Base-by-base conservation (phyloP, 148 eudicot species). In the Camellia japonica region DNA sequence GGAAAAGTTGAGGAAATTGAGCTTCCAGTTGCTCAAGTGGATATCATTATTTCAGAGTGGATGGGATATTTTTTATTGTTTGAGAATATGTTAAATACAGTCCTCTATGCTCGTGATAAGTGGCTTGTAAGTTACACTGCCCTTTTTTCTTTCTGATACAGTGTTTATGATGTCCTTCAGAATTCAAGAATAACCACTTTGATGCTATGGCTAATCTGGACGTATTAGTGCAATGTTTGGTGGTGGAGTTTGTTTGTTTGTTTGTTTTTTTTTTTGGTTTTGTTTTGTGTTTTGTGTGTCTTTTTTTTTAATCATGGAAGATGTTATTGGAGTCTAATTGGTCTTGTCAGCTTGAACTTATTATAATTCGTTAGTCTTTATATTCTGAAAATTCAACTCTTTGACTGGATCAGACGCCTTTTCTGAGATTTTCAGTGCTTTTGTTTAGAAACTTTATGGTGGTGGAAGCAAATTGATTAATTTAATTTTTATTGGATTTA, bases 21-120 rank as follows among this genome's bases (percentile, higher is more conserved):
- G 78, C 98, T 97, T 80, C 99, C 98, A 64, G 93, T 94, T 80
- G 82, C 90, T 43, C 84, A 94, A 87, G 99, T 97, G 65, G 99
- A 97, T 89, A 80, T 97, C 12, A 97, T 97, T 72, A 87, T 96
- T 74, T 96, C 99, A 42, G 99, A 96, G 83, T 96, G 99, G 99
- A 96, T 96, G 99, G 99, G 99, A 66, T 96, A 96, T 86, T 96
- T 96, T 82, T 77, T 96, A 61, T 82, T 96, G 80, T 96, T 92
- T 74, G 99, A 96, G 82, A 96, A 96, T 62, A 96, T 96, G 99
- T 78, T 96, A 73, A 85, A 96, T 85, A 91, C 99, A 41, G 98
- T 96, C 42, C 94, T 96, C 19, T 96, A 91, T 86, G 99, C 99
- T 76, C 98, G 99, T 82, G 95, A 96, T 77, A 96, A 94, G 78